Conservation (phyloP, 306 rosid species). For the Vigna hirtella region DNA sequence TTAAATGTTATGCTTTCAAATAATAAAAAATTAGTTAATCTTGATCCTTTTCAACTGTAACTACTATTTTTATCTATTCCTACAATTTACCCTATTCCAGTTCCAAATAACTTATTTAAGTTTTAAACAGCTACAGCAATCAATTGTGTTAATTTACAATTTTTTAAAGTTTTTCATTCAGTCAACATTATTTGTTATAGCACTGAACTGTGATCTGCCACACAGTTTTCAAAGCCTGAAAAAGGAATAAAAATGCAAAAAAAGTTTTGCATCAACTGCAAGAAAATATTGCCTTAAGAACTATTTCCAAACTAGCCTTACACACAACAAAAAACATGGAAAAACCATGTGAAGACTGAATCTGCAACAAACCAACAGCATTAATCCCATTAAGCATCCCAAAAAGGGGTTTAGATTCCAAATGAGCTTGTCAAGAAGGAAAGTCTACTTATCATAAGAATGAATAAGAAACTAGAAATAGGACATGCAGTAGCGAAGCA, state of each 20-base stretch:
- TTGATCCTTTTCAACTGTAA: not conserved
- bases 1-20: not conserved
- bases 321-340: not conserved
- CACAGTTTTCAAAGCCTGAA: conserved; percentile 12
- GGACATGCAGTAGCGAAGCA: not conserved
- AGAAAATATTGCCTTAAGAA: not conserved
- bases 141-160: conserved; percentile 1
- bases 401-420: conserved; percentile 19
- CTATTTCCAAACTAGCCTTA: not conserved
- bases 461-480: conserved; percentile 20
- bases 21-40: not conserved
- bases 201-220: not conserved
- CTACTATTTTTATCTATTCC: not conserved
- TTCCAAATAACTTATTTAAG: not conserved
- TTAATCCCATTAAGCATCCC: conserved; percentile 22
- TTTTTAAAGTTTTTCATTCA: not conserved
- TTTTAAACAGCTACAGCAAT: not conserved
- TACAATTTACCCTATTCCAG: conserved; percentile 3
- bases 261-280: not conserved
- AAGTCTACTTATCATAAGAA: conserved; percentile 12
- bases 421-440: conserved; percentile 22
- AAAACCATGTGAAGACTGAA: not conserved
- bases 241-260: not conserved
- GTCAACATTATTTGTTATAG: not conserved
- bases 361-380: conserved; percentile 17